Conservation (phyloP, 768 basidiomycete species). For the Podaxis rugospora region DNA sequence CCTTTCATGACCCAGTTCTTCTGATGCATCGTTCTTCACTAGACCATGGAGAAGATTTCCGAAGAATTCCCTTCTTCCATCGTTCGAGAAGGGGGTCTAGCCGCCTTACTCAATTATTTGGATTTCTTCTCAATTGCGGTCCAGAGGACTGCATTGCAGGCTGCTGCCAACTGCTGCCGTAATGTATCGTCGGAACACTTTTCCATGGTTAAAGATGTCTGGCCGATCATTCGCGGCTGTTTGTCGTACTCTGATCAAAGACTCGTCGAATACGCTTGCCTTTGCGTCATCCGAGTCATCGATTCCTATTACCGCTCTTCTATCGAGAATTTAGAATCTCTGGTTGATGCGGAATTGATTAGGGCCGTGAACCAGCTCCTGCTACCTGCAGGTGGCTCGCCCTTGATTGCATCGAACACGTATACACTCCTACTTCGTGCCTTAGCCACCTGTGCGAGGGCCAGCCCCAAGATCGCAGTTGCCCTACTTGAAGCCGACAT, state of each 20-base stretch:
- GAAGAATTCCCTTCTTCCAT: slow-evolving; percentile 96
- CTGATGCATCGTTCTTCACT: slow-evolving; percentile 15
- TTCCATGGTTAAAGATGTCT: slow-evolving; percentile 81
- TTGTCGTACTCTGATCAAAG: slow-evolving; percentile 91
- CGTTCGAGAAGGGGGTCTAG: slow-evolving; percentile 91
- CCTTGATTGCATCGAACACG: slow-evolving; percentile 80
- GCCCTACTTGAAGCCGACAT: slow-evolving; percentile 89
- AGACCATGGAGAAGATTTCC: slow-evolving; percentile 98
- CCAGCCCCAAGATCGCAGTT: slow-evolving; percentile 84
- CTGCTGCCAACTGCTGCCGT: slow-evolving; percentile 95
- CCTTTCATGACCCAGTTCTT: slow-evolving; percentile 13
- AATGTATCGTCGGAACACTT: slow-evolving; percentile 89
- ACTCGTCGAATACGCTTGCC: slow-evolving; percentile 94
- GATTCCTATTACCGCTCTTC: slow-evolving; percentile 88
- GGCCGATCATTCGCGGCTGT: slow-evolving; percentile 92
- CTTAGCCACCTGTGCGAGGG: slow-evolving; percentile 81
- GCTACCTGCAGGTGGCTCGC: slow-evolving; percentile 81
- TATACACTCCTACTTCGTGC: slow-evolving; percentile 86
- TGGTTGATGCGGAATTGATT: slow-evolving; percentile 78
- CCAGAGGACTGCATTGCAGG: slow-evolving; percentile 93
- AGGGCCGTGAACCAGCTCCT: slow-evolving; percentile 82
- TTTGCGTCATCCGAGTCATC: slow-evolving; percentile 91
- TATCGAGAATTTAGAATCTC: slow-evolving; percentile 79
- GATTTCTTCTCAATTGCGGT: slow-evolving; percentile 99
- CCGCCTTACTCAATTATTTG: slow-evolving; percentile 90